Percentiles rank a stretch among this genome's conserved stretches.
Conservation (phyloP, 257 asterid species). For the Cruciata laevipes region DNA sequence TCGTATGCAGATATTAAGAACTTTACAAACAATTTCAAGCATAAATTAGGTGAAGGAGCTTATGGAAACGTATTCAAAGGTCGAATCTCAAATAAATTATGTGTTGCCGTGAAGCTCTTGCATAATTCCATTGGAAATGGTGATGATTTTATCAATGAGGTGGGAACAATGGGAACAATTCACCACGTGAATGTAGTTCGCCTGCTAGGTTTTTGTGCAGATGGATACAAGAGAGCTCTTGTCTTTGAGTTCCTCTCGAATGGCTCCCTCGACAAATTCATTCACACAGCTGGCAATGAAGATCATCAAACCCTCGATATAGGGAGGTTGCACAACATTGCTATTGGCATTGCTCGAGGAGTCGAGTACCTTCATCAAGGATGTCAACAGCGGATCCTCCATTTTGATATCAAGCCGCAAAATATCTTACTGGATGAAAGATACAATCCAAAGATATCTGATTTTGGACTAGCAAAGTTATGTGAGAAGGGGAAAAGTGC, state of each 20-base stretch:
- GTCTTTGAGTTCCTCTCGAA: not conserved
- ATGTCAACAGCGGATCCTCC: conserved; percentile 14
- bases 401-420: conserved; percentile 23
- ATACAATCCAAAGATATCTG: not conserved
- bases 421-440: conserved; percentile 14
- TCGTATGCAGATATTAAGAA: no score
- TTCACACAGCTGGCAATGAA: conserved; percentile 10
- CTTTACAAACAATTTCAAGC: no score
- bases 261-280: conserved; percentile 29
- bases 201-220: not conserved
- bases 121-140: no score
- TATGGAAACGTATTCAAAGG: not conserved
- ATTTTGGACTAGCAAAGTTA: not conserved
- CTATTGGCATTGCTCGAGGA: conserved; percentile 32
- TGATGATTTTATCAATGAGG: not conserved
- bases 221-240: not conserved
- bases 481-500: not conserved
- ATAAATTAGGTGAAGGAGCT: no score
- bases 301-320: conserved; percentile 3
- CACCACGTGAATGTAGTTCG: not conserved
- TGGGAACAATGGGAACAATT: not conserved
- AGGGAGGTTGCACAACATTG: conserved; percentile 20
- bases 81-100: not conserved
- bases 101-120: not conserved
- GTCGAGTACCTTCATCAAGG: conserved; percentile 21